Base-by-base conservation (phyloP, 345 rosid genomes). In the Linum tenue region DNA sequence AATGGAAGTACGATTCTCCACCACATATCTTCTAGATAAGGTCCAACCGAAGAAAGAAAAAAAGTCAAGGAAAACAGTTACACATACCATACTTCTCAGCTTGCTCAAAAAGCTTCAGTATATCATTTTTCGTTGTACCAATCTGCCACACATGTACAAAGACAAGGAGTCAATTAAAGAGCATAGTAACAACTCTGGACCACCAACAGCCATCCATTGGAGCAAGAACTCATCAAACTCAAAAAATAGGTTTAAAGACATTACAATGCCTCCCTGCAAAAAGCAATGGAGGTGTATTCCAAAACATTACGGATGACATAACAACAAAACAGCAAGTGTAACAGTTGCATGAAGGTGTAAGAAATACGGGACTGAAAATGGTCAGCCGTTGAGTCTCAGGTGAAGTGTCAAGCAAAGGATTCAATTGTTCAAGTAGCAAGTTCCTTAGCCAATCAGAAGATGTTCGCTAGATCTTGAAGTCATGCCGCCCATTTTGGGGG, bases 41-140 rank as follows among this genome's bases (percentile, higher is more conserved):
- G 53, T 15, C 53, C 14, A 22, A 9, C 14, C 3, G 15, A 48
- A 6, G 11, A 6, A 6, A 6, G 9, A 9, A 3, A 48, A 48
- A 15, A 10, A 48, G 53, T 9, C 14, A 9, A 2, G 50, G 12
- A 48, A 48, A 60, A 40, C 64, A 65, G 36, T 48, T 39, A 63
- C 50, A 50, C 83, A 36, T 83, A 95, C 99, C 95, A 77, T 88
- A 94, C 75, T 84, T 87, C 75, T 88, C 81, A 60, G 87, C 80
- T 68, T 84, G 78, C 77, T 91, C 97, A 74, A 86, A 89, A 70
- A 95, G 91, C 84, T 95, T 91, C 83, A 76, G 50, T 77, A 89
- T 80, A 67, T 83, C 89, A 60, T 64, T 89, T 75, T 83, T 87
- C 70, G 89, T 69, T 5, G 85, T 69, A 60, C 68, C 80, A 68